Conservation (phyloP, 129 eudicot species). For the Heracleum sosnowskyi region DNA sequence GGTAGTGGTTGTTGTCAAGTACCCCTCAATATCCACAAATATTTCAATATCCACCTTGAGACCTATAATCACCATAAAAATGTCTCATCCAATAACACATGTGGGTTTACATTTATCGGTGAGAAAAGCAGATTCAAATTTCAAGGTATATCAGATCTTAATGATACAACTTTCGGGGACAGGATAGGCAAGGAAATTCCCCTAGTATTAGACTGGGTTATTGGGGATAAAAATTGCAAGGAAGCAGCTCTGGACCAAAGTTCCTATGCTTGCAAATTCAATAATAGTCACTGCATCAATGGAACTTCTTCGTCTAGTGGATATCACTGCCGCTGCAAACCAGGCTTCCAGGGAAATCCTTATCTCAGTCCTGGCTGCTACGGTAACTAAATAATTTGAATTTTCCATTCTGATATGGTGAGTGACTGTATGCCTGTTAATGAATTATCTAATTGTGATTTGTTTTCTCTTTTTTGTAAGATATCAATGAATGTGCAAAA, state of each 20-base stretch:
- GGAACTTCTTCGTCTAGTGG: slow-evolving; percentile 20
- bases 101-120: slow-evolving; percentile 46
- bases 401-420: neutral
- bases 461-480: neutral
- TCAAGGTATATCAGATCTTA: slow-evolving; percentile 30
- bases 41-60: no score
- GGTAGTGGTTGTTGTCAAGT: slow-evolving; percentile 37
- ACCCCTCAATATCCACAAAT: slow-evolving; percentile 18
- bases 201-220: slow-evolving; percentile 40
- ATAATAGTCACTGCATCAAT: slow-evolving; percentile 31
- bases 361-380: slow-evolving; percentile 46
- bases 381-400: slow-evolving; percentile 17
- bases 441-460: no score
- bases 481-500: neutral
- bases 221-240: slow-evolving; percentile 35
- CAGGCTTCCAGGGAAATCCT: slow-evolving; percentile 45
- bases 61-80: neutral
- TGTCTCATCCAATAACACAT: slow-evolving; percentile 22
- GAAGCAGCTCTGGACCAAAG: slow-evolving; percentile 15
- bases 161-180: slow-evolving; percentile 18
- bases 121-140: slow-evolving; percentile 36
- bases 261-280: slow-evolving; percentile 29
- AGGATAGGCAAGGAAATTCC: slow-evolving; percentile 30
- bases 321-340: slow-evolving; percentile 33
- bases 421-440: neutral